A percentile compares a stretch with the other conserved stretches of the same genome.
These are phyloP conservation scores for Silene vulgaris DNA, from an alignment of 179 eudicot species.

Conservation along the genomic window DNA sequence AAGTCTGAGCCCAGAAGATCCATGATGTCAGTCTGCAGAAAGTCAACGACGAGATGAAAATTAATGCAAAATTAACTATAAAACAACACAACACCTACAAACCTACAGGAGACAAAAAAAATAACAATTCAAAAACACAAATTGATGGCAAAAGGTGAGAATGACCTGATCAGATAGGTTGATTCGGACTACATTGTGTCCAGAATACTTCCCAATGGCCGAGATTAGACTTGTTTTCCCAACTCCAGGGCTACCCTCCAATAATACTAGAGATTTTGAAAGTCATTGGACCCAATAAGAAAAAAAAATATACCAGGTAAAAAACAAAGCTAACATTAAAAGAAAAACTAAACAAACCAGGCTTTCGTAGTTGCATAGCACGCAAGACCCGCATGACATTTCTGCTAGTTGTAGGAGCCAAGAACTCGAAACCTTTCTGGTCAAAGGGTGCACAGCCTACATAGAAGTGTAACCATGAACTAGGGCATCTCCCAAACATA, in stretches of 20 bases:
- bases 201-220: conserved; percentile 78
- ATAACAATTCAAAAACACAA: not conserved
- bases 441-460: conserved; percentile 46
- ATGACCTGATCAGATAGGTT: conserved; percentile 93
- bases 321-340: not conserved
- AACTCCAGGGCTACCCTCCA: conserved; percentile 99
- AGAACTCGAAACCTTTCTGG: conserved; percentile 58
- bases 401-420: conserved; percentile 83
- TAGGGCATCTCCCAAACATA: not conserved
- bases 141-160: too few relatives aligned
- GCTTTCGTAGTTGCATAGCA: conserved; percentile 77
- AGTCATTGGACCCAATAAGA: conserved; percentile 10
- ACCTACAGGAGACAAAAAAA: not conserved
- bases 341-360: conserved; percentile 22
- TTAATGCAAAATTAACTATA: not conserved
- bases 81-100: not conserved
- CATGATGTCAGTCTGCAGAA: conserved; percentile 81
- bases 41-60: not conserved
- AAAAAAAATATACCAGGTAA: not conserved
- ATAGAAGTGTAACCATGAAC: conserved; percentile 15
- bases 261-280: conserved; percentile 45
- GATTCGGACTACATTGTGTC: conserved; percentile 84
- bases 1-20: conserved; percentile 95
- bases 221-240: conserved; percentile 89
- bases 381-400: conserved; percentile 83